phyloP scores from a whole-genome alignment of 306 rosid genomes.

The Malus sylvestris region DNA sequence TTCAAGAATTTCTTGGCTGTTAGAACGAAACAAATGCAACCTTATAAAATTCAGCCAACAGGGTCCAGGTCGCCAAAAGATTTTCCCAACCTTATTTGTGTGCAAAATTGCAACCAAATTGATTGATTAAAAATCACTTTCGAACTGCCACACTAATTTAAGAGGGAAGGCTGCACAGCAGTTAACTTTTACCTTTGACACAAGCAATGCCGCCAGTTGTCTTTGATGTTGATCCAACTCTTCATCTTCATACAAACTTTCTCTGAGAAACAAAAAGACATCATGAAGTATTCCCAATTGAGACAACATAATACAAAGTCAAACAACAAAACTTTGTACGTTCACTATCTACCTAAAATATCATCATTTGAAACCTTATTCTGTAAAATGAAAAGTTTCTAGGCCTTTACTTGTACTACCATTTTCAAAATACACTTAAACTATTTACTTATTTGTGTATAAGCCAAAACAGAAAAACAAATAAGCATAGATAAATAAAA shows the following conservation, averaged over 20 bases:
- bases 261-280: slow-evolving; percentile 38
- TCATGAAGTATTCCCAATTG: not conserved
- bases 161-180: not conserved
- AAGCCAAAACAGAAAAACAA: not conserved
- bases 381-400: too few species aligned
- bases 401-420: not conserved
- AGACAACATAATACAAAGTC: not conserved
- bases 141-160: not conserved
- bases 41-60: not conserved
- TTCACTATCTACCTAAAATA: not conserved
- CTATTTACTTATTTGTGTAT: not conserved
- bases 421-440: not conserved
- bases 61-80: not conserved
- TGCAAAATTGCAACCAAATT: not conserved
- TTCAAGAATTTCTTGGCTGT: not conserved
- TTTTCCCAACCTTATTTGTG: not conserved
- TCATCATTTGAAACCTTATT: not conserved
- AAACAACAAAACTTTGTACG: not conserved
- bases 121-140: not conserved
- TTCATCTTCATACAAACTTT: slow-evolving; percentile 91
- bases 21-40: not conserved
- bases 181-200: slow-evolving; percentile 59
- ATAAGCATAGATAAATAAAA: too few species aligned
- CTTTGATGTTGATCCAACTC: slow-evolving; percentile 83
- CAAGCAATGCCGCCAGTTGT: slow-evolving; percentile 88